Conservation (phyloP, 352 stramenopile genomes). For the Phytophthora uliginosa region DNA sequence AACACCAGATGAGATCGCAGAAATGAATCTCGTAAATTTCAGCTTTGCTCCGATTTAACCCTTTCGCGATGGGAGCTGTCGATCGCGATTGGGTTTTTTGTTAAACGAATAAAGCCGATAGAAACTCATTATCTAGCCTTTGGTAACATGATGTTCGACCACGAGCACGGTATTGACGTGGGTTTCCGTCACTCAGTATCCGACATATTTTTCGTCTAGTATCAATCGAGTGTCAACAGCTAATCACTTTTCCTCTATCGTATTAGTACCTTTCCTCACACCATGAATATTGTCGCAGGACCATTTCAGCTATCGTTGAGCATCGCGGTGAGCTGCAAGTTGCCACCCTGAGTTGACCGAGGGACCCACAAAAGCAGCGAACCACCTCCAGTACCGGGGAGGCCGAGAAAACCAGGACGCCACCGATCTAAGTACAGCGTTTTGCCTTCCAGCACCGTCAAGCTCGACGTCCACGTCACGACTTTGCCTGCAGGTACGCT, state of each 20-base stretch:
- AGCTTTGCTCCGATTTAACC: not conserved
- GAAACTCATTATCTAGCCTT: not conserved
- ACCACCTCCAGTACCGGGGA: constrained; percentile 41
- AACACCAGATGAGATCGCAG: not conserved
- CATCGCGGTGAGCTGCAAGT: constrained; percentile 34
- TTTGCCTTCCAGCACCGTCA: constrained; percentile 40
- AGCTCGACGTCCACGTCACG: constrained; percentile 34
- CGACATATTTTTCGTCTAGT: too few relatives aligned
- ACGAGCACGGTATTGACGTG: not conserved
- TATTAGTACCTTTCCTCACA: too few relatives aligned
- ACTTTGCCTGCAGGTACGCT: constrained; percentile 32
- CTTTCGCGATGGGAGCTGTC: too few relatives aligned
- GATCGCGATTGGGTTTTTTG: too few relatives aligned
- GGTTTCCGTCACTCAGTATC: not conserved
- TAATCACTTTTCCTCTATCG: too few relatives aligned
- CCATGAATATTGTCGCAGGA: not conserved
- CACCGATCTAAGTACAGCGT: constrained; percentile 55
- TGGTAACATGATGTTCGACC: not conserved
- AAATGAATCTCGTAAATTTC: not conserved
- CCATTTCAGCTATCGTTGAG: constrained; percentile 26
- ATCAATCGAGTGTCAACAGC: too few relatives aligned
- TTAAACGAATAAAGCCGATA: too few relatives aligned
- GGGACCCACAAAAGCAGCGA: constrained; percentile 50
- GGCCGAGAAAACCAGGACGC: constrained; percentile 41
- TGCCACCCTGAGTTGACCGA: constrained; percentile 34